Evolutionary conservation across 2,329 filamentous ascomycete genomes (phyloP), one percentile per base, ranked within the genome.

Genomic region (Aspergillus nomiae): DNA sequence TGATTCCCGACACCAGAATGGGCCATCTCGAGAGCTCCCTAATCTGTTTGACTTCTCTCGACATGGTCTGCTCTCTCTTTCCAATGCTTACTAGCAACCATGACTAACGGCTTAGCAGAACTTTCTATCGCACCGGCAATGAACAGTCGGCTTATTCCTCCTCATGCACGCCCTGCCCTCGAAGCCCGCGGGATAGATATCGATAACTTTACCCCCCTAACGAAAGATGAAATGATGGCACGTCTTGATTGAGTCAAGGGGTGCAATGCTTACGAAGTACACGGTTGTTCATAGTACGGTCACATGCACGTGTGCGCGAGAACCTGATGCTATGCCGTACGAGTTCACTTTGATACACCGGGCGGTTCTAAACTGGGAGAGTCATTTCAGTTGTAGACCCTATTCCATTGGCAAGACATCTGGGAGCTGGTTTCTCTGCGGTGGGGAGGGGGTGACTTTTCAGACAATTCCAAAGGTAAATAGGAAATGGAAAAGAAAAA

Each of bases 221-320:
- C 90, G 74, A 96, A 93, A 84, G 90, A 95, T 74, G 92, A 97
- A 79, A 98, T 99, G 95, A 92, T 97, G 83, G 95, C 95, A 63
- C 92, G 94, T 80, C 85, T 99, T 80, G 95, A 99, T 82, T 99
- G 90, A 94, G 80, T 76, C 72, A 74, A 73, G 65, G 62, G 54
- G 66, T 65, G 66, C 65, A 65, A 69, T 69, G 69, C 64, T 76
- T 68, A 77, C 70, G 76, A 80, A 72, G 67, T 72, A 71, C 66
- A 78, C 69, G 71, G 75, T 68, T 76, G 71, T 75, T 75, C 70
- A 67, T 70, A 70, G 73, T 75, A 73, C 73, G 74, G 70, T 72
- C 67, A 69, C 65, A 69, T 73, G 70, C 73, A 71, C 67, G 60
- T 63, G 65, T 71, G 67, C 67, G 66, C 70, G 71, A 73, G 67